Base-by-base conservation (phyloP, 305 asterid species). In the Fraxinus xanthoxyloides region DNA sequence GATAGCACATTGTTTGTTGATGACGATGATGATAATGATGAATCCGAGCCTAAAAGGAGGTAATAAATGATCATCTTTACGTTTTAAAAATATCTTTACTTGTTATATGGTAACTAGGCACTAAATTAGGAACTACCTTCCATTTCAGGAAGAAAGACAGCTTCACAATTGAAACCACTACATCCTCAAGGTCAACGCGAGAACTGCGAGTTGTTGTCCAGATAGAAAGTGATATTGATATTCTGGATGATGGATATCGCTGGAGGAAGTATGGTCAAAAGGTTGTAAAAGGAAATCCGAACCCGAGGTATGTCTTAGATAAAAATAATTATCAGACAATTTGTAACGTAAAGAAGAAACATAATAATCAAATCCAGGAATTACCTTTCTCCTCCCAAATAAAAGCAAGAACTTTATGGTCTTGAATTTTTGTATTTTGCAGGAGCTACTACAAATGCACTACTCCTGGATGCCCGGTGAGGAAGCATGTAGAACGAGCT, bases 391-490 rank as follows among this genome's bases (percentile, higher is more conserved):
- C 28, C 30, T 19, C 26, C 13, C 28, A 21, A 59, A 59, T 17
- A 51, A 54, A 46, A 6, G 65, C 26, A 19, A 56, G 19, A 65
- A 23, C 6, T 23, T 24, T 54, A 32, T 8, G n/a, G 17, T n/a
- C 15, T 40, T 76, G 72, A 35, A n/a, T 40, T 15, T n/a, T 78
- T 83, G 13, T 7, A 46, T 2, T 15, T 1, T 78, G 81, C 87
- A 94, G 98, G 89, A 94, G 97, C 89, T 94, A 94, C 73, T 94
- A 94, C 80, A 94, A 94, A 86, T 94, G 98, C 92, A 94, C 98
- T 0, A 89, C 90, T 26, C 91, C 93, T 0, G 92, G 93, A 67
- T 94, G 98, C 81, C 86, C 89, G 0, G 98, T 94, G 40, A 88
- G 97, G 80, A 94, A 94, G 84, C 98, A 92, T 7, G 95, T 94